A percentile compares a stretch with the other conserved stretches of the same genome.
Conservation (phyloP, 768 basidiomycete genomes). For the Russula ochroleuca region DNA sequence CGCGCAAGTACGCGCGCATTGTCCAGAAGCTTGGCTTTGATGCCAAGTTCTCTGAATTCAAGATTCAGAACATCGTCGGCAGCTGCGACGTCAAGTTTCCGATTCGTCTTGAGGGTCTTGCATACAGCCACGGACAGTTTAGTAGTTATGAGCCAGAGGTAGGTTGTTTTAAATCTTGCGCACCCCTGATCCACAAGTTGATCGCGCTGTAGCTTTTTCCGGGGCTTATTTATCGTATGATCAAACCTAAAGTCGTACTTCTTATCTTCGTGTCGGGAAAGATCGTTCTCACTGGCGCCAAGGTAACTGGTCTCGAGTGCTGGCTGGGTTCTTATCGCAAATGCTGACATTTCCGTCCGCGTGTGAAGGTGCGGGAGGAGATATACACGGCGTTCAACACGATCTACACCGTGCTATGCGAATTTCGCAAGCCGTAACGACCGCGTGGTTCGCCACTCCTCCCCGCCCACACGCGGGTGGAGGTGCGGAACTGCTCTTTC, state of each 20-base stretch:
- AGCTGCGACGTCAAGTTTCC: slow-evolving; percentile 99
- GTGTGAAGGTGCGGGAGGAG: slow-evolving; percentile 86
- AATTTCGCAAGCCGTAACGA: slow-evolving; percentile 79
- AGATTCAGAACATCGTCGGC: slow-evolving; percentile 99
- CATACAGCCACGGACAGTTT: slow-evolving; percentile 97
- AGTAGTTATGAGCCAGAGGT: slow-evolving; percentile 98
- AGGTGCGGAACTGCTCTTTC: slow-evolving; percentile 3
- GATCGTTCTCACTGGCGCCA: slow-evolving; percentile 97
- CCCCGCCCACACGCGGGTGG: slow-evolving; percentile 17
- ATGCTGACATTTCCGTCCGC: slow-evolving; percentile 42
- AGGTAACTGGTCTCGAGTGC: slow-evolving; percentile 53
- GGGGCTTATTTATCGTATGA: slow-evolving; percentile 98
- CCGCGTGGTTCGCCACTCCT: slow-evolving; percentile 23
- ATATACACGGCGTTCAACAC: slow-evolving; percentile 99
- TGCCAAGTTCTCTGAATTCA: slow-evolving; percentile 98
- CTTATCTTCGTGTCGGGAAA: slow-evolving; percentile 99
- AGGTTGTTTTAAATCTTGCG: slow-evolving; percentile 30
- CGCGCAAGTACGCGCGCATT: slow-evolving; percentile 97
- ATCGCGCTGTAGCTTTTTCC: slow-evolving; percentile 74
- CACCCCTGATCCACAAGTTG: slow-evolving; percentile 1
- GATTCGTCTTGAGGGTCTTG: slow-evolving; percentile 93
- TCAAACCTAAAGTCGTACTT: slow-evolving; percentile 98
- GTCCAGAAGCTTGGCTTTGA: slow-evolving; percentile 99
- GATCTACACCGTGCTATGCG: slow-evolving; percentile 96
- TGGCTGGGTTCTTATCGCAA: background rate